Evolutionary conservation across 495 filamentous ascomycete species (phyloP).

Genomic region (Xylaria flabelliformis): DNA sequence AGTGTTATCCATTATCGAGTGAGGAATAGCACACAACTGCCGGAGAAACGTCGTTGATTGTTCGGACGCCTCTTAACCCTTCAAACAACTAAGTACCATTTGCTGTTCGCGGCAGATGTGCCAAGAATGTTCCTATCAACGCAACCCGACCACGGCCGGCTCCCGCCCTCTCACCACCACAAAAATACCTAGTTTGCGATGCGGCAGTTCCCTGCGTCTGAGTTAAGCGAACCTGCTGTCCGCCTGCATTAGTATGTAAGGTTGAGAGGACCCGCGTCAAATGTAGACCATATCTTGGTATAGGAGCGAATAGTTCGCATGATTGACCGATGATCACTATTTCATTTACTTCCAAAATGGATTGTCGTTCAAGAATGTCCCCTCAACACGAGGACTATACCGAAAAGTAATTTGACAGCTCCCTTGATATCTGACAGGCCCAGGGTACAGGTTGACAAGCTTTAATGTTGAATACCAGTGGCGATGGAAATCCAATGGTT

Average conservation of each 20-base stretch:
- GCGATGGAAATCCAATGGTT: background rate
- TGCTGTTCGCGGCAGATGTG: background rate
- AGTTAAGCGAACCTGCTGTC: conserved; percentile 4
- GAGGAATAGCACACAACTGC: background rate
- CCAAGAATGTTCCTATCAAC: background rate
- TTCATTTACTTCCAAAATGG: background rate
- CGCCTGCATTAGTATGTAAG: conserved; percentile 5
- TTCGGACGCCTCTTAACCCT: conserved; percentile 8
- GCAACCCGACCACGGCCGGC: conserved; percentile 1
- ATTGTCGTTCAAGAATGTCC: background rate
- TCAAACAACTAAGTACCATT: conserved; percentile 6
- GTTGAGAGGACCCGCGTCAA: conserved; percentile 7
- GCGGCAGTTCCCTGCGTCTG: conserved; percentile 12
- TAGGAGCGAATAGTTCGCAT: conserved; percentile 1
- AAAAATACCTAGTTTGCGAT: background rate
- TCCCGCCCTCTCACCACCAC: conserved; percentile 8
- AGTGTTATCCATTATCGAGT: background rate
- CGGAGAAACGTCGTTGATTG: conserved; percentile 2
- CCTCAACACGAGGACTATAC: conserved; percentile 2
- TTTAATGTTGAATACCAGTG: background rate
- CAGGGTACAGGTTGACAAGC: background rate
- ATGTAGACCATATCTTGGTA: conserved; percentile 8
- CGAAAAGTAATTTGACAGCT: conserved; percentile 11
- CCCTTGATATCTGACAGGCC: conserved; percentile 5
- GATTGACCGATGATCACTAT: conserved; percentile 13